A percentile compares a stretch with the other conserved stretches of the same genome.
phyloP scores from a whole-genome alignment of 352 stramenopile genomes.

The Globisporangium canariense region DNA sequence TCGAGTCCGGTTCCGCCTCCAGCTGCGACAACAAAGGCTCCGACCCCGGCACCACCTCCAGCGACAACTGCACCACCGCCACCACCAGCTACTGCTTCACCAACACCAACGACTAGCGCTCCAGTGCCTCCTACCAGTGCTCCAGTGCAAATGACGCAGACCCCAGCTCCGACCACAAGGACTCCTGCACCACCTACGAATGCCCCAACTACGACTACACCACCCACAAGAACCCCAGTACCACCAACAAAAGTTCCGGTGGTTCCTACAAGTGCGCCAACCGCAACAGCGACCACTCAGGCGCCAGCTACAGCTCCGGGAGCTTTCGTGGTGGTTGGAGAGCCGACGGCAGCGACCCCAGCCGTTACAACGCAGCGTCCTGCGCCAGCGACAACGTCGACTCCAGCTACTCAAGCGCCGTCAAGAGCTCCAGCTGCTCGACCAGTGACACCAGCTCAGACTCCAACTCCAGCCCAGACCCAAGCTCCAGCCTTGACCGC shows the following conservation, averaged over 20 bases:
- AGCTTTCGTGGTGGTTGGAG: neutral
- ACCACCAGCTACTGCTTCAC: neutral
- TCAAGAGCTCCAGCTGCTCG: neutral
- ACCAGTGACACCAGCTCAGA: neutral
- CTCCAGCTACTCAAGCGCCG: neutral
- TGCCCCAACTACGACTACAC: neutral
- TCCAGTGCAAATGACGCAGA: neutral
- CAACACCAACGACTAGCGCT: neutral
- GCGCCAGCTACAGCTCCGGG: neutral
- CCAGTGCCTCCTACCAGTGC: neutral
- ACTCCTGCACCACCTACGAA: neutral
- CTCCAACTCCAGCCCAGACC: neutral
- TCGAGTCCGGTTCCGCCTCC: neutral
- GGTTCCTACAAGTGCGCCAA: neutral
- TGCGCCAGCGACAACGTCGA: neutral
- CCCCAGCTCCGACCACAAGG: too few relatives aligned
- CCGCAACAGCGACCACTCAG: neutral
- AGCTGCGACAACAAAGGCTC: neutral
- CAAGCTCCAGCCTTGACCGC: too few relatives aligned
- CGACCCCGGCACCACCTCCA: neutral
- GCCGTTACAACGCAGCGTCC: neutral
- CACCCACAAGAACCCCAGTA: neutral
- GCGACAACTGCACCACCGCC: neutral
- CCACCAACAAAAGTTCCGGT: neutral
- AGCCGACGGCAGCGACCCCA: neutral